Base-by-base conservation (phyloP, 768 basidiomycete species). In the Solioccasus polychromus region DNA sequence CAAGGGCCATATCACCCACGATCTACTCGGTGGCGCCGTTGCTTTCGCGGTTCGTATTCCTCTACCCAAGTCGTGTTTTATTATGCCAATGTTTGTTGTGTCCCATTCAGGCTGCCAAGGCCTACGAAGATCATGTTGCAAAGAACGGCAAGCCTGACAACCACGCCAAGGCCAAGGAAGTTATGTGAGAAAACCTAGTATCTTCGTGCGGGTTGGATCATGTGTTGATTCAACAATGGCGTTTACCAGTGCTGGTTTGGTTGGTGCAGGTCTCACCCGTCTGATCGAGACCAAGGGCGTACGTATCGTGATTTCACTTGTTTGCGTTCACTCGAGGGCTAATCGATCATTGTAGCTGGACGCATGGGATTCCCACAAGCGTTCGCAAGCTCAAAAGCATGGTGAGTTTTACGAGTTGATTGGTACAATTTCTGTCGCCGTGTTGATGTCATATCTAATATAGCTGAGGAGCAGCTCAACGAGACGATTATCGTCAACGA, bases 101-200 rank as follows among this genome's bases (percentile, higher is more conserved):
- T 37, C n/a, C 12, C 17, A 28, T 44, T 20, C 20, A 61, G 61
- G 51, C 42, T 30, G 8, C 40, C 26, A 59, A 57, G 42, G 41
- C 46, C 3, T 62, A 59, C 19, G 54, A 62, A 44, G 1, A 55
- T 0, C 57, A 57, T 28, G 0, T 22, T 2, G 48, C 42, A 1
- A 1, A 0, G 15, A 49, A 59, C 1, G 62, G 61, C 28, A 19
- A 47, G 17, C 62, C 59, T 24, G 45, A 45, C 12, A 35, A 1
- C 9, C 59, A 64, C 12, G 62, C 59, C 22, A 11, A 37, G 45
- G 62, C 59, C 32, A 26, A 26, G 26, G 11, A 26, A 26, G 11
- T 26, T 26, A 11, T 11, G 26, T 26, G 11, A 26, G 26, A 26
- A 6, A 6, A 11, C 6, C 26, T 26, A n/a, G n/a, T n/a, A n/a